Base-by-base conservation (phyloP, 2,329 filamentous ascomycete species). In the Alternaria consortialis region DNA sequence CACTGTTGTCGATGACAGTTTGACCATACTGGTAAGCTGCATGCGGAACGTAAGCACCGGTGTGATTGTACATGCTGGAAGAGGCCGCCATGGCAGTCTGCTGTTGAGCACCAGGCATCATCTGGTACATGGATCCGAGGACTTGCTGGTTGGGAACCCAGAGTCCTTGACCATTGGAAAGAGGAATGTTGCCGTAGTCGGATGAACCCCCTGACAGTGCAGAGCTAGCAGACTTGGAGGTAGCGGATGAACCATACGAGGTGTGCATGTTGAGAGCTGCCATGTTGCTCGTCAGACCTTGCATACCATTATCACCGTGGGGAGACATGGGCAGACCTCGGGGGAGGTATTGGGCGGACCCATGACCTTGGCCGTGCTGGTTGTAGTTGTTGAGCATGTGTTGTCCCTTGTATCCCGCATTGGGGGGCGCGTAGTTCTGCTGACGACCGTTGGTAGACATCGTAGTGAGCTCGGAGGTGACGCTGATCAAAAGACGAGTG, bases 41-140 rank as follows among this genome's bases (percentile, higher is more conserved):
- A 67, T 78, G 81, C 31, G 78, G 78, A 60, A 83, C 78, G 69
- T 80, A 84, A 29, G 80, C 75, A 48, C 76, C 76, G 27, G 78
- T 76, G 34, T 81, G 80, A 37, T 77, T 80, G 74, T 84, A 84
- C 76, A 84, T 81, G 70, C 74, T 77, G 7, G 80, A 68, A 23
- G 77, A 76, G 50, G 77, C 71, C 2, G 64, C 53, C 62, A 79
- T 73, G 47, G 66, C 71, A 25, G 64, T 44, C 53, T 75, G 76
- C 44, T 76, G 74, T 64, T 77, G 76, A 47, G 61, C 62, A 23
- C 69, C 68, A 27, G 74, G 68, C 63, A 79, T 71, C 53, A 79
- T 73, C 52, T 71, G 72, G 53, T 78, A 78, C 69, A 79, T 73
- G 20, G 71, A 66, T 39, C 67, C 66, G n/a, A 77, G 57, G 44